These are phyloP conservation scores for Halteria grandinella DNA, from an alignment of 73 alveolate species.

Conservation along the genomic window DNA sequence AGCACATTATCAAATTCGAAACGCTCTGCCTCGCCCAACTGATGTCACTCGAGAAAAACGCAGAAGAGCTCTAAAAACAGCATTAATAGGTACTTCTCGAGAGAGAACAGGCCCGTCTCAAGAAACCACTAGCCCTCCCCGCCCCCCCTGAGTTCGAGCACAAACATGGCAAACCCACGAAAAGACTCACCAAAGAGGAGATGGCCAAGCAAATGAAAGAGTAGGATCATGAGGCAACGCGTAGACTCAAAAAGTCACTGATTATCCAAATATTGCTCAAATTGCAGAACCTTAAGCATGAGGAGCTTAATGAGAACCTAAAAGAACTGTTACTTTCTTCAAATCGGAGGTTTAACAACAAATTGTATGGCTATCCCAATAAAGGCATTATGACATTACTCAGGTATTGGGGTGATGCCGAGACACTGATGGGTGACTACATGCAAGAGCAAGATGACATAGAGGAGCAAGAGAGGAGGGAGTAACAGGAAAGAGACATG, in stretches of 20 bases:
- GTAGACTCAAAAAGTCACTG: slow-evolving; percentile 61
- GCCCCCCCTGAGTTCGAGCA: slow-evolving; percentile 29
- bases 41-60: slow-evolving; percentile 73
- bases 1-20: slow-evolving; percentile 77
- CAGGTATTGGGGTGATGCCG: slow-evolving; percentile 84
- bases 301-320: slow-evolving; percentile 71
- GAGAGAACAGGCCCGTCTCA: slow-evolving; percentile 1
- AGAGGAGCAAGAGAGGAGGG: slow-evolving; percentile 36
- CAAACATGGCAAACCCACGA: background rate
- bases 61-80: slow-evolving; percentile 42
- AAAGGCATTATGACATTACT: slow-evolving; percentile 80
- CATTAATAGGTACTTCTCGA: slow-evolving; percentile 13
- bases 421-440: slow-evolving; percentile 55
- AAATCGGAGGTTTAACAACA: slow-evolving; percentile 64
- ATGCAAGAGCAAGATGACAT: slow-evolving; percentile 48
- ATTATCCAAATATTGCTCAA: slow-evolving; percentile 65
- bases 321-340: slow-evolving; percentile 76
- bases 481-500: slow-evolving; percentile 27
- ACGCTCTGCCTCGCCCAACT: slow-evolving; percentile 75
- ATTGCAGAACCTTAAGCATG: slow-evolving; percentile 60
- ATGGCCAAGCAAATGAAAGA: slow-evolving; percentile 31
- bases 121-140: slow-evolving; percentile 38
- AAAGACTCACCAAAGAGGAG: slow-evolving; percentile 43
- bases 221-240: slow-evolving; percentile 54
- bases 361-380: slow-evolving; percentile 55